Percentiles rank a stretch among this genome's conserved stretches.
These are phyloP conservation scores for Venturia nashicola DNA, from an alignment of 2,329 filamentous ascomycete species.

Conservation along the genomic window DNA sequence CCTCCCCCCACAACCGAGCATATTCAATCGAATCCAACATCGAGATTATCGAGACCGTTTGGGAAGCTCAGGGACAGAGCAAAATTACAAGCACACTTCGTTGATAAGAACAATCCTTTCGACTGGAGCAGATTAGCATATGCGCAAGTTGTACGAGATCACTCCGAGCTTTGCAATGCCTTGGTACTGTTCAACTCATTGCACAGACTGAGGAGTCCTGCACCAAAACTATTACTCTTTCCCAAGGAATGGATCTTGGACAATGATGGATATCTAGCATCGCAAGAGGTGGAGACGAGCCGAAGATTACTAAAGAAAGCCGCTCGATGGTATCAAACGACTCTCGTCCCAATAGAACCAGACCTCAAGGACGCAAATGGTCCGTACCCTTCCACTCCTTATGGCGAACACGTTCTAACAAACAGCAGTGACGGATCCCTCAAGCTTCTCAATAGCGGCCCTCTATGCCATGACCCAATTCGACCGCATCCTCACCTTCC, in stretches of 20 bases:
- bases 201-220: slow-evolving; percentile 32
- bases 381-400: slow-evolving; percentile 4
- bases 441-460: slow-evolving; percentile 32
- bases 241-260: slow-evolving; percentile 25
- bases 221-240: slow-evolving; percentile 32
- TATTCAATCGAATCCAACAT: not conserved
- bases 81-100: slow-evolving; percentile 6
- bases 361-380: slow-evolving; percentile 23
- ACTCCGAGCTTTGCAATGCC: slow-evolving; percentile 35
- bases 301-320: slow-evolving; percentile 32
- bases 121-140: slow-evolving; percentile 36
- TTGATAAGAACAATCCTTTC: slow-evolving; percentile 14
- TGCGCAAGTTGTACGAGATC: slow-evolving; percentile 32
- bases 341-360: slow-evolving; percentile 30
- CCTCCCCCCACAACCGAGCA: not conserved
- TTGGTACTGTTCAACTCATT: slow-evolving; percentile 38
- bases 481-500: slow-evolving; percentile 32
- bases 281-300: slow-evolving; percentile 32
- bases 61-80: slow-evolving; percentile 5
- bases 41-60: slow-evolving; percentile 1
- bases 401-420: not conserved
- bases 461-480: slow-evolving; percentile 32
- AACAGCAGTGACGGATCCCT: slow-evolving; percentile 17
- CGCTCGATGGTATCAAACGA: slow-evolving; percentile 32
- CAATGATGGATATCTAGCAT: slow-evolving; percentile 23